Conservation (phyloP, 129 eudicot genomes). For the Smallanthus sonchifolius region DNA sequence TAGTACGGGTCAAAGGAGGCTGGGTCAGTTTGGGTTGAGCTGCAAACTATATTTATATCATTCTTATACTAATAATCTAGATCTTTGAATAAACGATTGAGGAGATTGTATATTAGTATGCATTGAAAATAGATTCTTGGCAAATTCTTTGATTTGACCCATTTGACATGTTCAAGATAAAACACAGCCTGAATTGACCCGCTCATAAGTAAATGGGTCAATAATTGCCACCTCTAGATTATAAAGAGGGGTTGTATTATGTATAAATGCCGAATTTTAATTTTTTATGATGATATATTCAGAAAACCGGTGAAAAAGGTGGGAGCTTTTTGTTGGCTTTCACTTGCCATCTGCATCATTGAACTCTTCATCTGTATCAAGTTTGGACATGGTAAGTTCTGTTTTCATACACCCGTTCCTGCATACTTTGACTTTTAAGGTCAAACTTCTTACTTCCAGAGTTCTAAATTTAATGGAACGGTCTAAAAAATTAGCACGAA, state of each 20-base stretch:
- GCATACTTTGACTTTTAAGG: constrained; percentile 3
- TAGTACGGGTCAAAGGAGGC: too few relatives aligned
- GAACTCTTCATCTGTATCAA: constrained; percentile 94
- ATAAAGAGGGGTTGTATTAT: background rate
- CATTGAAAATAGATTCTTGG: background rate
- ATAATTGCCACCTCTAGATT: background rate
- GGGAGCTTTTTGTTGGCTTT: constrained; percentile 96
- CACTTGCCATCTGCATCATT: constrained; percentile 92
- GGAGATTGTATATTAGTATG: background rate
- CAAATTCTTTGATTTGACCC: background rate
- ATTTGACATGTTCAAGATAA: background rate
- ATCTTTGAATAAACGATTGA: background rate
- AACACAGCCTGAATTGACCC: background rate
- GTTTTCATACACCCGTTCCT: background rate
- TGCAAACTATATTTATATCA: background rate
- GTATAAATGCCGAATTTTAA: background rate
- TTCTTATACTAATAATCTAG: background rate
- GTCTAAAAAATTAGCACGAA: constrained; percentile 3
- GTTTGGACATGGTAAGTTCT: constrained; percentile 86
- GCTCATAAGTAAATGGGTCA: background rate
- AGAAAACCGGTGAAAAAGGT: constrained; percentile 91
- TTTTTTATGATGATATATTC: constrained; percentile 11
- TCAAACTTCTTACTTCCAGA: background rate
- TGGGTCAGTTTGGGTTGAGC: background rate
- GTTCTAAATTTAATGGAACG: background rate